Evolutionary conservation across 2,329 filamentous ascomycete species (phyloP), one percentile per base, ranked within the genome.

Genomic region (Alternaria alternata): DNA sequence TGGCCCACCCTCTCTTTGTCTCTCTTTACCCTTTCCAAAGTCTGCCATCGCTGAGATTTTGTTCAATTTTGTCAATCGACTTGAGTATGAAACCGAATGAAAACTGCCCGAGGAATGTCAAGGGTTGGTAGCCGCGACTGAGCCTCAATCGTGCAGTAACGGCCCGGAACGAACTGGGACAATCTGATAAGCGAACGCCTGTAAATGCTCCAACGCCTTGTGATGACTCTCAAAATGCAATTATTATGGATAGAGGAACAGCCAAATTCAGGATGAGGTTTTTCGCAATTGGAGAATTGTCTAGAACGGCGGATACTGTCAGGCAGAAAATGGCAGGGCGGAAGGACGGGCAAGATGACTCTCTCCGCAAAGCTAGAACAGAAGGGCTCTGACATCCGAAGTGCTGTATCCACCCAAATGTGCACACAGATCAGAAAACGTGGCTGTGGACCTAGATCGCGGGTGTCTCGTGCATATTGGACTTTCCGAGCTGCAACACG

Each of bases 391-490:
- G 51, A 30, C 20, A 28, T 48, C 49, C 56, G 46, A 28, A 11
- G 7, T 49, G 39, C 30, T 9, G 16, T 22, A 28, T 26, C 6
- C 51, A 36, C 43, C 28, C 24, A 18, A 32, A 39, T 39, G n/a
- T 52, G 46, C 34, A 38, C n/a, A 22, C 20, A 47, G 16, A 26
- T 28, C 24, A 18, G 30, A 52, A 57, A 47, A 38, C 41, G 53
- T 57, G 57, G 57, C 32, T 60, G 53, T 52, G 57, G 53, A 26
- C 28, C 39, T 24, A 47, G 57, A 28, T 44, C 20, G 32, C 53
- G 57, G 51, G 44, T 39, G 30, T 2, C n/a, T 38, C 49, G 36
- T 59, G 51, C 38, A 16, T 34, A 34, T 16, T 42, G 20, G 42
- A 26, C 44, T 26, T n/a, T 39, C 44, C 44, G 48, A 14, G 34